Base-by-base conservation (phyloP, 768 basidiomycete genomes). In the Kockovaella imperatae region DNA sequence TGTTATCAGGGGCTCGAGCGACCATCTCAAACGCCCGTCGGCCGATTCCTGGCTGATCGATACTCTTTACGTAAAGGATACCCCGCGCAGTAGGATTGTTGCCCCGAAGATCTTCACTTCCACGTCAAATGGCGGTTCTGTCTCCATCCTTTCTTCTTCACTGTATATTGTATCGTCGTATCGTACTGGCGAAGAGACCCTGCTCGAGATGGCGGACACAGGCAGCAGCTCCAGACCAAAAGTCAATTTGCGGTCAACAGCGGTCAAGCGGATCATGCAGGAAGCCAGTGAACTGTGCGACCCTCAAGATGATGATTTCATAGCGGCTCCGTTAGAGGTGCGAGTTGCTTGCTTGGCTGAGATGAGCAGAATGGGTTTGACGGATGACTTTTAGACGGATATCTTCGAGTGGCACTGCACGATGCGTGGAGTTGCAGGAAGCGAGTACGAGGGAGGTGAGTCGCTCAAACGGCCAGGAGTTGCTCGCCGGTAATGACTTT, bases 201-300 rank as follows among this genome's bases (percentile, higher is more conserved):
- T n/a, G n/a, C n/a, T n/a, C n/a, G n/a, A n/a, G n/a, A n/a, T n/a
- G n/a, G n/a, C n/a, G n/a, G n/a, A n/a, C n/a, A n/a, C n/a, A n/a
- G n/a, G n/a, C 5, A 25, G 32, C n/a, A n/a, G 39, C 2, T 55
- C 60, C 38, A 35, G 23, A 46, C 59, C 63, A 8, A 64, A 62
- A 32, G 58, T 58, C 36, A 70, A 70, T 45, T 51, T 62, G 23
- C 57, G 69, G 0, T 68, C 67, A 3, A 56, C 56, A 86, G 90
- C 89, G 46, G 87, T 95, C 44, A 96, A 96, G 74, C 82, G 93
- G 29, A 95, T 97, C 59, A 85, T 97, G 83, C 88, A 89, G 69
- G 93, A 97, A 72, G 90, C 90, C 3, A 76, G 80, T 52, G 91
- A 97, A 64, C 79, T 96, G 13, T 81, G 83, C 1, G 81, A 85